These are phyloP conservation scores for Giardia muris DNA, from an alignment of 208 protist species.

Conservation along the genomic window DNA sequence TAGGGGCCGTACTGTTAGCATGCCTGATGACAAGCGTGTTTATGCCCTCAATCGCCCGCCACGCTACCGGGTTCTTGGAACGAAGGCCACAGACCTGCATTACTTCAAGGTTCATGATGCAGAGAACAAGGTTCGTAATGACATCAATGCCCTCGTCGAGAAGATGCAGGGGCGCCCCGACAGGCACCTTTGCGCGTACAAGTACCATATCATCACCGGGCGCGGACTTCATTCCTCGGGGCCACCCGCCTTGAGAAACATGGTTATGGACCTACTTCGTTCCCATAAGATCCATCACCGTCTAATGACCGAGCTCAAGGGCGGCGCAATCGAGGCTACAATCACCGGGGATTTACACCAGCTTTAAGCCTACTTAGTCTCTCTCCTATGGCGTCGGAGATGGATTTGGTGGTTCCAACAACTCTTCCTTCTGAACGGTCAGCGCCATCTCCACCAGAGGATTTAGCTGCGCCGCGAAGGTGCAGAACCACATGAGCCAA, in stretches of 20 bases:
- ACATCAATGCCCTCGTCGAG: not conserved
- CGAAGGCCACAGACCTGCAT: not conserved
- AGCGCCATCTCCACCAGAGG: not conserved
- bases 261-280: not conserved
- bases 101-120: not conserved
- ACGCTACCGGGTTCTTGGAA: not conserved
- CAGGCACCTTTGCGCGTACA: not conserved
- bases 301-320: not conserved
- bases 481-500: constrained; percentile 12
- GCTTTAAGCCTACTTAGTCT: not conserved
- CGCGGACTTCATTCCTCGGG: not conserved
- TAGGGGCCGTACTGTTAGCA: too few relatives aligned
- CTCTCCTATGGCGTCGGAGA: not conserved
- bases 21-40: not conserved
- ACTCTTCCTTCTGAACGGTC: not conserved
- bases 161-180: not conserved
- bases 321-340: not conserved
- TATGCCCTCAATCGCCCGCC: not conserved
- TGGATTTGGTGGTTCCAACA: too few relatives aligned
- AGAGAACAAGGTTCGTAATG: not conserved
- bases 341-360: not conserved
- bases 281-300: not conserved
- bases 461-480: not conserved
- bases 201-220: not conserved
- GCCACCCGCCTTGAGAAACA: not conserved